Percentiles rank a stretch among this genome's conserved stretches.
These are phyloP conservation scores for Hamamelis virginiana DNA, from an alignment of 164 flowering plant genomes.

Conservation along the genomic window DNA sequence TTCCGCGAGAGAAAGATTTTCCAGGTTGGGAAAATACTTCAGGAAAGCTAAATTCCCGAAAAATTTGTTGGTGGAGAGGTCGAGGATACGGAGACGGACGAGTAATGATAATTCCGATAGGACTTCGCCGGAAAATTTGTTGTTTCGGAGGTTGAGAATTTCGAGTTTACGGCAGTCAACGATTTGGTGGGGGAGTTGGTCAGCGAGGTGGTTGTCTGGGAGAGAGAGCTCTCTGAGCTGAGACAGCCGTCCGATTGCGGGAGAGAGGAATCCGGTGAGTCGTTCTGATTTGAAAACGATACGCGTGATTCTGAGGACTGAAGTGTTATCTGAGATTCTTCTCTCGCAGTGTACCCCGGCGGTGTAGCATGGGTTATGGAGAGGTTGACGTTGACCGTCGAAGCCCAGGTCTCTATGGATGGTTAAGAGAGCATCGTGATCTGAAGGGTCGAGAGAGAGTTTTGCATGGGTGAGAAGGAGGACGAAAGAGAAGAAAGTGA, in stretches of 20 bases:
- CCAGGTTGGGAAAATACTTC: slow-evolving; percentile 62
- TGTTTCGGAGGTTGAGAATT: slow-evolving; percentile 56
- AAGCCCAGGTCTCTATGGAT: slow-evolving; percentile 44
- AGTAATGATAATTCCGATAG: slow-evolving; percentile 52
- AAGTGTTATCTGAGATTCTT: slow-evolving; percentile 30
- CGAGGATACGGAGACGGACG: slow-evolving; percentile 51
- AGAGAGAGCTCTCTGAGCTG: slow-evolving; percentile 75
- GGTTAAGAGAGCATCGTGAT: slow-evolving; percentile 42
- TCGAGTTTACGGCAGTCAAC: slow-evolving; percentile 58
- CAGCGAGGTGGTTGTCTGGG: slow-evolving; percentile 54
- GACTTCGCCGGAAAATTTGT: slow-evolving; percentile 59
- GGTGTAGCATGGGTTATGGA: slow-evolving; percentile 38
- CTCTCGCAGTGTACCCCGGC: slow-evolving; percentile 54
- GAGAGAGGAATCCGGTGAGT: slow-evolving; percentile 59
- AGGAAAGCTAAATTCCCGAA: slow-evolving; percentile 67
- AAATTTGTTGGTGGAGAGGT: slow-evolving; percentile 56
- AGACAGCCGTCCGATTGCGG: slow-evolving; percentile 61
- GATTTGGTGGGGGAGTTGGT: slow-evolving; percentile 56
- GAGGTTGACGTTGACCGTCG: slow-evolving; percentile 24
- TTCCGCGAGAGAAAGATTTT: slow-evolving; percentile 52
- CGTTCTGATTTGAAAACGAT: slow-evolving; percentile 39
- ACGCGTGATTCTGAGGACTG: slow-evolving; percentile 48
- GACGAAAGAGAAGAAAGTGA: slow-evolving; percentile 26
- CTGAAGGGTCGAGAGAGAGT: slow-evolving; percentile 47
- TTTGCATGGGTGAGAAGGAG: slow-evolving; percentile 29